Evolutionary conservation across 306 rosid species (phyloP).

Genomic region (Quercus rubra): DNA sequence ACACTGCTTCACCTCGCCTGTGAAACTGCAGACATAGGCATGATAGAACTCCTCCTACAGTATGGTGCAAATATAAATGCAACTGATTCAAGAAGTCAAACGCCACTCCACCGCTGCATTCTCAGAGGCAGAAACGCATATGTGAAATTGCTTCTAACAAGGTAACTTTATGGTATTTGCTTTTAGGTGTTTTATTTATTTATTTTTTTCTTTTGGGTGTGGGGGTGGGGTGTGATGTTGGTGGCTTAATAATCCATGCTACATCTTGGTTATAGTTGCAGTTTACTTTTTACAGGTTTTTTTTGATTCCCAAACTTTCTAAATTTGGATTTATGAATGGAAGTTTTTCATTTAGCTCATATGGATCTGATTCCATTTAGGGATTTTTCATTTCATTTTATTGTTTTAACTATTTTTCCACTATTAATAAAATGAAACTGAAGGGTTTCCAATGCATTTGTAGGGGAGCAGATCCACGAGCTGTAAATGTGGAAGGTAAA

Average conservation of each 20-base stretch:
- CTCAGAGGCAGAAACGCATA: constrained; percentile 53
- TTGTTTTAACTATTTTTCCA: neutral
- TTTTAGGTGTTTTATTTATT: constrained; percentile 4
- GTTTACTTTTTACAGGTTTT: neutral
- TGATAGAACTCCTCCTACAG: constrained; percentile 97
- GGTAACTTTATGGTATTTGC: constrained; percentile 44
- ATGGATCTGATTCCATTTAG: neutral
- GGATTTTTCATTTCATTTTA: neutral
- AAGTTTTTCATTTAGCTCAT: neutral
- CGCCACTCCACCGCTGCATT: constrained; percentile 80
- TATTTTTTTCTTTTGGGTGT: neutral
- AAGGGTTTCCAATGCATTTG: constrained; percentile 18
- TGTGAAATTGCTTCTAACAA: constrained; percentile 74
- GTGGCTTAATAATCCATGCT: neutral
- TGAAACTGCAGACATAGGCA: constrained; percentile 89
- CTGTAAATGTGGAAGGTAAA: constrained; percentile 80
- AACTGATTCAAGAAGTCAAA: constrained; percentile 69
- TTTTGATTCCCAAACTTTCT: neutral
- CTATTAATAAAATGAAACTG: constrained; percentile 9
- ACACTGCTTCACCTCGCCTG: constrained; percentile 93
- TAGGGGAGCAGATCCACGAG: constrained; percentile 97
- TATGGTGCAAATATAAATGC: constrained; percentile 86
- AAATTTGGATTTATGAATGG: neutral
- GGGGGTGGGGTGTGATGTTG: neutral
- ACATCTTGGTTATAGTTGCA: neutral